phyloP scores from a whole-genome alignment of 768 basidiomycete species.

The Mycena chlorophos region DNA sequence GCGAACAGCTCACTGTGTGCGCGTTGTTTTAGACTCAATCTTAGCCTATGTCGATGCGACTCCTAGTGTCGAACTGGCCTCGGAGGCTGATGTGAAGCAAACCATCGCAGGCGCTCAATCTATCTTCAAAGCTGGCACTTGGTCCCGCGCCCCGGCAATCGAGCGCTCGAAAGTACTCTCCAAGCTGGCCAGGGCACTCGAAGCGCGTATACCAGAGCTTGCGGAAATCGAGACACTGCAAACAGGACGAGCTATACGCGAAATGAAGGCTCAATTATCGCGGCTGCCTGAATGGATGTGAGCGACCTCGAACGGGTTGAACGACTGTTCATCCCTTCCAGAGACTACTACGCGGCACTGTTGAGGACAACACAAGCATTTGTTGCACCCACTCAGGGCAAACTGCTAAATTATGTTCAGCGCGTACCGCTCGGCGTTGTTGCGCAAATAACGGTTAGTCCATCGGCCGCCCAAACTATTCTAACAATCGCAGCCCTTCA shows the following conservation, averaged over 20 bases:
- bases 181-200: slow-evolving; percentile 62
- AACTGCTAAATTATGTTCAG: slow-evolving; percentile 74
- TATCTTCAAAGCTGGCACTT: slow-evolving; percentile 64
- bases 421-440: slow-evolving; percentile 86
- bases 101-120: slow-evolving; percentile 58
- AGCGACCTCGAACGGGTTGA: slow-evolving; percentile 26
- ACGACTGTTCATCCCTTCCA: slow-evolving; percentile 28
- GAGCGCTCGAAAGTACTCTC: slow-evolving; percentile 66
- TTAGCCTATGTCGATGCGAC: slow-evolving; percentile 1
- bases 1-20: slow-evolving; percentile 58
- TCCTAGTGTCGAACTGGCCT: slow-evolving; percentile 58
- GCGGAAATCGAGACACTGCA: slow-evolving; percentile 71
- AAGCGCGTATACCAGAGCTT: slow-evolving; percentile 22
- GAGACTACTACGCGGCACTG: slow-evolving; percentile 77
- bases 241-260: slow-evolving; percentile 78
- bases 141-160: slow-evolving; percentile 63
- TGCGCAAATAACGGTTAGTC: slow-evolving; percentile 76
- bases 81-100: slow-evolving; percentile 48
- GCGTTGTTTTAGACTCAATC: slow-evolving; percentile 21
- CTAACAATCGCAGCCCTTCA: slow-evolving; percentile 62
- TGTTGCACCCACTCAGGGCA: slow-evolving; percentile 78
- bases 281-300: slow-evolving; percentile 87
- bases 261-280: slow-evolving; percentile 78
- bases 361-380: slow-evolving; percentile 68
- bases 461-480: neutral